Base-by-base conservation (phyloP, 1,139 yeast species). In the Taiozyma sp. region DNA sequence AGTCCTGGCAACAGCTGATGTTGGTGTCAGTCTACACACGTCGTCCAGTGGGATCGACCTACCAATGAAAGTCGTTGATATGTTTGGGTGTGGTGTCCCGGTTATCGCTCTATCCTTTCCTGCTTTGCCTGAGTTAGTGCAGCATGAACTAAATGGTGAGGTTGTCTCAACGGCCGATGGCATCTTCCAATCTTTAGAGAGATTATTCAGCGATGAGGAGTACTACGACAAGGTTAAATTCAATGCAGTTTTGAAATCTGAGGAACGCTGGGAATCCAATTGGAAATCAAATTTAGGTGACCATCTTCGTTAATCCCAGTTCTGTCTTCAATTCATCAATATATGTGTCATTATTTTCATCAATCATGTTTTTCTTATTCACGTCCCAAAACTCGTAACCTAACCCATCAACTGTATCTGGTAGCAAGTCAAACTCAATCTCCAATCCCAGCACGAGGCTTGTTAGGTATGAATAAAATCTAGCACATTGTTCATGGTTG, bases 11-110 rank as follows among this genome's bases (percentile, higher is more conserved):
- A 70, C 82, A 8, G 96, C 97, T 5, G 97, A 93, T 65, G 64
- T 92, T 36, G 98, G 97, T 5, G 78, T 95, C 1, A 93, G 98
- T 0, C 72, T 95, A 53, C 99, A 95, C 67, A 80, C 86, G 5
- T 91, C 98, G 0, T 87, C 96, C 40, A 87, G 96, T 50, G 99
- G 99, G 0, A 76, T 89, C 54, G 99, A 95, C 64, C 74, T 95
- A 53, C 99, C 99, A 0, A 95, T 95, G 99, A 95, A 95, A 67
- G 88, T 93, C 43, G 86, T 93, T 9, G 99, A 93, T 64, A 84
- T 93, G 79, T 92, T 92, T 73, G 99, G 99, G 0, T 89, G 96
- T 57, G 99, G 99, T 0, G 73, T 93, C 8, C 99, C 99, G 1
- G 98, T 91, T 0, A 74, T 92, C 4, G 82, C 97, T 0, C 72